Evolutionary conservation across 2,329 filamentous ascomycete species (phyloP), one percentile per base, ranked within the genome.

Genomic region (Botrytis byssoidea): DNA sequence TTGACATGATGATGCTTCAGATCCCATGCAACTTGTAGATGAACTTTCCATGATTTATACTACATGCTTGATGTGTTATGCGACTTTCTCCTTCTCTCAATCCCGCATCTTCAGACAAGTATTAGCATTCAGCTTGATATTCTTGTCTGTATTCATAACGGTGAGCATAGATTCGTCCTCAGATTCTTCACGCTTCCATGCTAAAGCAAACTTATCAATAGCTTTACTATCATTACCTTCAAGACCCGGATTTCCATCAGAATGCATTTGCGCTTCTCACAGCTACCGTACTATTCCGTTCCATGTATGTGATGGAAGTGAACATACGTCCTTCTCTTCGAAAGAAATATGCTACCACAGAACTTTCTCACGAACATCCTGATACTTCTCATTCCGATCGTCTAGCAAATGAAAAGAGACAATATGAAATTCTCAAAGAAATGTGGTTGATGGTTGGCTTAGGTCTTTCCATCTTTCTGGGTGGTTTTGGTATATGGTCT

Each of bases 31-130:
- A 79, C 85, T 92, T 18, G 88, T 92, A 42, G 90, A 92, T 79
- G 90, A 92, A 79, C 85, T 92, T 22, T 90, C 88, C 25, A 92
- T 92, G 90, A 92, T 92, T 73, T 92, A 92, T 81, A 92, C 90
- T 1, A 91, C 90, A 22, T 91, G 88, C 76, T 82, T 92, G 46
- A 92, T 92, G 88, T 87, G 86, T 81, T 92, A 89, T 81, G 91
- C 91, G 18, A 90, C 89, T 22, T 91, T 93, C 78, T 89, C 88
- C 20, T 90, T 91, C 82, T 86, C 86, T 22, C 85, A 85, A 73
- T 83, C 86, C 9, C 80, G 80, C 12, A 76, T 77, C 12, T 83
- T 87, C 74, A 85, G 86, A 29, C 78, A 86, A 9, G 72, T 84
- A 35, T 83, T 92, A 12, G 90, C 83, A 9, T 65, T 88, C 12